Evolutionary conservation across 495 filamentous ascomycete species (phyloP).

Genomic region (Thermochaetoides thermophila): DNA sequence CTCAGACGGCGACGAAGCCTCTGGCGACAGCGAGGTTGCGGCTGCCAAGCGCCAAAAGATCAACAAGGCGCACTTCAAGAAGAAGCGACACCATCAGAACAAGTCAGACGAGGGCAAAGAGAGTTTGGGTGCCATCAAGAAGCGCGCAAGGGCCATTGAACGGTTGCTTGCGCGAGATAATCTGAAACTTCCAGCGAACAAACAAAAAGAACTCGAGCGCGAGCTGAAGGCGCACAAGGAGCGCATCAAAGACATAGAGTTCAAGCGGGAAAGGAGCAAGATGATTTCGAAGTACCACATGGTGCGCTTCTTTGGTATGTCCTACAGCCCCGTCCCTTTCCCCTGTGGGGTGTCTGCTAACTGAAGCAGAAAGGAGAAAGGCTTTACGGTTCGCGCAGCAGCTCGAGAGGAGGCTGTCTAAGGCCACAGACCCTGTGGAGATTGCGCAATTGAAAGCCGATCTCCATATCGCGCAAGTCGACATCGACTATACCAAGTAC

Average conservation of each 20-base stretch:
- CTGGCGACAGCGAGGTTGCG: slow-evolving; percentile 4
- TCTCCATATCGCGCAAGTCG: slow-evolving; percentile 59
- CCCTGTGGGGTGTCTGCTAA: background rate
- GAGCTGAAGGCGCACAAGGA: slow-evolving; percentile 62
- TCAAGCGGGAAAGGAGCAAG: slow-evolving; percentile 45
- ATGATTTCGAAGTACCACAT: slow-evolving; percentile 88
- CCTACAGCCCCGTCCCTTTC: background rate
- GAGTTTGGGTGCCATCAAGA: slow-evolving; percentile 35
- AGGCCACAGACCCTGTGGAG: slow-evolving; percentile 32
- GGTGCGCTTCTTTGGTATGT: slow-evolving; percentile 74
- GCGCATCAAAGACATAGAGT: slow-evolving; percentile 46
- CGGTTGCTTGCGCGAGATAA: slow-evolving; percentile 43
- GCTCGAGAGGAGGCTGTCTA: slow-evolving; percentile 40
- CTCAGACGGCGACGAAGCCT: slow-evolving; percentile 13
- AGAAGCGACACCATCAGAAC: slow-evolving; percentile 17
- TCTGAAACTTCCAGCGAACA: slow-evolving; percentile 55
- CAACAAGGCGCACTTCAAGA: slow-evolving; percentile 7
- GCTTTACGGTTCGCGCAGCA: slow-evolving; percentile 55
- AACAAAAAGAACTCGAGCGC: slow-evolving; percentile 62
- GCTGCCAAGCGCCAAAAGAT: slow-evolving; percentile 7
- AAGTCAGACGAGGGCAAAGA: slow-evolving; percentile 20
- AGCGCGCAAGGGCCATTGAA: slow-evolving; percentile 44
- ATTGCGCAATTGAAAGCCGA: slow-evolving; percentile 35
- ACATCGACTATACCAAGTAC: slow-evolving; percentile 75
- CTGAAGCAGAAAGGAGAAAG: slow-evolving; percentile 60